Evolutionary conservation across 2,329 filamentous ascomycete genomes (phyloP), one percentile per base, ranked within the genome.

Genomic region (Parastagonospora avenae): DNA sequence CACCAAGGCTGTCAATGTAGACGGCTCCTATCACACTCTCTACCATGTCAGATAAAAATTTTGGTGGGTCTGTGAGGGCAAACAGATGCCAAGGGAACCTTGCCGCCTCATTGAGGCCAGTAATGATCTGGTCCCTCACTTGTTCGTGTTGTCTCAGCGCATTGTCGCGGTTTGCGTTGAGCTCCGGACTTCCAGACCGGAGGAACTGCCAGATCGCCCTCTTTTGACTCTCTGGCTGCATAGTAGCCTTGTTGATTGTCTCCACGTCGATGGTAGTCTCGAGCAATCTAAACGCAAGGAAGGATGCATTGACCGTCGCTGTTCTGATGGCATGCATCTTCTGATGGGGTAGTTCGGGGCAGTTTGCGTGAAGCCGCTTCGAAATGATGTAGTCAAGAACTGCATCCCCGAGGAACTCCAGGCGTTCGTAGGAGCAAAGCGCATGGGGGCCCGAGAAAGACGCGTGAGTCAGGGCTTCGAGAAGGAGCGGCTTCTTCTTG

Each of bases 361-460:
- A 40, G 2, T 80, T 74, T 0, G 76, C 64, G 69, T 84, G 89
- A 5, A 93, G 74, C n/a, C 75, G 79, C 0, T 76, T 77, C 7
- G 90, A 85, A 42, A 97, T 77, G 48, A 96, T 77, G 60, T 86
- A 82, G 72, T 97, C 93, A 0, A 97, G 83, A 2, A 97, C 79
- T 0, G 91, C 84, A 62, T 97, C 93, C 1, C 93, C 93, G 0
- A 97, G 77, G 63, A 94, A 96, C 66, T 97, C 93, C 1, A 97
- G 81, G 0, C 92, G 84, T 59, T 97, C 89, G 62, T 86, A 86
- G 0, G 81, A 82, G 31, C 75, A 71, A 4, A 80, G 76, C 12
- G 75, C 72, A 28, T 77, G 57, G 1, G 62, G 60, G 1, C 67
- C 68, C 0, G 35, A 77, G 43, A 79, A 80, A 0, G 90, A 92